Conservation (phyloP, 257 asterid species). For the Solanum habrochaites region DNA sequence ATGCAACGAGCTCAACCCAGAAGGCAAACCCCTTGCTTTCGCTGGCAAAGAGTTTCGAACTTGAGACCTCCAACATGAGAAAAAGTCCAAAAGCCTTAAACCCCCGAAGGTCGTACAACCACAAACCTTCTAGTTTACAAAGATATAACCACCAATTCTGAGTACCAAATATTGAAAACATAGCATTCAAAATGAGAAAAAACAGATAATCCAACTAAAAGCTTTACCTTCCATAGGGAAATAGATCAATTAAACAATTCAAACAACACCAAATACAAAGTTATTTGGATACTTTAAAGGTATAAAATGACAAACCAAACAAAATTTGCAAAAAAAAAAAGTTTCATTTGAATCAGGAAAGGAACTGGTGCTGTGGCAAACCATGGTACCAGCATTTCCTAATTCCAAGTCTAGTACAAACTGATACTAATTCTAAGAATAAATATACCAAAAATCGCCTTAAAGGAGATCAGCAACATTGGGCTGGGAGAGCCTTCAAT, state of each 20-base stretch:
- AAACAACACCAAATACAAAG: background rate
- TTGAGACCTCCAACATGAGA: no score
- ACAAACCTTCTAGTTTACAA: background rate
- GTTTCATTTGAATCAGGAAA: background rate
- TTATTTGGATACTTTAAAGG: background rate
- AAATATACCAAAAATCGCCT: constrained; percentile 7
- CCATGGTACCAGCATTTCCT: background rate
- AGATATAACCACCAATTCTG: background rate
- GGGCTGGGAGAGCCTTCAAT: constrained; percentile 49
- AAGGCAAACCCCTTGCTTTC: no score
- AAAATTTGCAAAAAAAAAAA: background rate
- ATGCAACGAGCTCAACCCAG: no score
- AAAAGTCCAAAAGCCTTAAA: no score
- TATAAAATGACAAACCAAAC: background rate
- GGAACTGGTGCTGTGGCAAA: background rate
- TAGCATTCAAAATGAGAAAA: background rate
- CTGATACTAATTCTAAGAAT: background rate
- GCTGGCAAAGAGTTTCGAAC: no score
- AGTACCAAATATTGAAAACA: background rate
- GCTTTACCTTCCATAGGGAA: background rate
- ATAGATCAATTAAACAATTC: background rate
- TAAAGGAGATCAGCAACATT: constrained; percentile 45
- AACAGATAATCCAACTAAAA: background rate
- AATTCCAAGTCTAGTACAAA: background rate
- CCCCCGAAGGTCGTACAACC: no score